Base-by-base conservation (phyloP, 768 basidiomycete genomes). In the Mycena metata region DNA sequence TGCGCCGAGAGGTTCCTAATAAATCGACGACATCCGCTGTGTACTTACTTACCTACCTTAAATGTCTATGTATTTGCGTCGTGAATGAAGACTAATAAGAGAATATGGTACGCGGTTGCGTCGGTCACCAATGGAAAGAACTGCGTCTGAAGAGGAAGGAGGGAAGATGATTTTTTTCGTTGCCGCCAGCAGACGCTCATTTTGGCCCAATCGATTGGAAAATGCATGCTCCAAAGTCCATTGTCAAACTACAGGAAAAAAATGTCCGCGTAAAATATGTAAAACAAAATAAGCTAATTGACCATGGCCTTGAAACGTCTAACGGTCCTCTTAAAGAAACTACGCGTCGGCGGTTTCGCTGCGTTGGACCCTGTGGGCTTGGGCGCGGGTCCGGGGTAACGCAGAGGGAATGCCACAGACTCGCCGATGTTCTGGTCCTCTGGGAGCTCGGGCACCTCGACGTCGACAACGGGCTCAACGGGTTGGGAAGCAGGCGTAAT, bases 401-500 rank as follows among this genome's bases (percentile, higher is more conserved):
- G 46, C 51, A 15, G 9, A 33, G 64, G 49, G 21, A 45, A 59
- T 45, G 42, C 56, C 33, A 41, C 33, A 45, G 77, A 62, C 63
- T 78, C 73, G 52, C 76, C 80, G 26, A 84, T 75, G 52, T 76
- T 79, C 60, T 81, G 76, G 43, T 78, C 83, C 49, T 81, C 81
- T 16, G 79, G 71, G 12, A 85, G 77, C 52, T 84, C 85, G 43
- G 83, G 82, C 60, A 85, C 79, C 39, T 82, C 83, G 50, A 83
- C 75, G 41, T 77, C 76, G 51, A 60, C 43, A 35, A 45, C 45
- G 42, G 83, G 83, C 54, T 84, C 83, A 12, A 78, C 71, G 19
- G 86, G 73, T 57, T 77, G 74, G 16, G 83, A 82, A 45, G 80
- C 81, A 50, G 87, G 87, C 13, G 87, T 89, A 65, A 84, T 81